phyloP scores from a whole-genome alignment of 768 basidiomycete species.

The Trametes punicea region DNA sequence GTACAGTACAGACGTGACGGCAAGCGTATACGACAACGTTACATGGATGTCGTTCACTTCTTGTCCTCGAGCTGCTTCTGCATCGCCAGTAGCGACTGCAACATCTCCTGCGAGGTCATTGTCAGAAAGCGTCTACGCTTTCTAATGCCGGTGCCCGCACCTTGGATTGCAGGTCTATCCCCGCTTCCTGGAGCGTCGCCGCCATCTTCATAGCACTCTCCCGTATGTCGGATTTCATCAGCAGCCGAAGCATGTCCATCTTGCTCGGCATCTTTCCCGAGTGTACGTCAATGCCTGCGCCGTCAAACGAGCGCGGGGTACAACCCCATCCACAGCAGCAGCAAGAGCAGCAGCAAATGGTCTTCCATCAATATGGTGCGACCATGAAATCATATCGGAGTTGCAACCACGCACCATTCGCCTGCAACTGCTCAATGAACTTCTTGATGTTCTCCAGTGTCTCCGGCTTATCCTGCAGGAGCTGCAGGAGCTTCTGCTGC shows the following conservation, averaged over 20 bases:
- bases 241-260: constrained; percentile 15
- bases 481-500: constrained; percentile 18
- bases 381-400: background rate
- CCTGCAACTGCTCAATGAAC: constrained; percentile 11
- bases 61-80: constrained; percentile 8
- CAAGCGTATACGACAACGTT: background rate
- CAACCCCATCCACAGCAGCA: background rate
- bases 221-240: constrained; percentile 16
- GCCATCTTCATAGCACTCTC: constrained; percentile 20
- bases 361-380: background rate
- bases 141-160: background rate
- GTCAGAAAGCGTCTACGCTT: background rate
- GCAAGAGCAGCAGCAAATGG: background rate
- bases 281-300: constrained; percentile 8
- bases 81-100: constrained; percentile 18
- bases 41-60: background rate
- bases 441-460: constrained; percentile 17
- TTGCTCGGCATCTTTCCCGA: constrained; percentile 19
- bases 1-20: background rate
- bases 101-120: background rate
- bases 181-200: constrained; percentile 15
- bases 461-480: constrained; percentile 18
- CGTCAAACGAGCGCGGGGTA: background rate
- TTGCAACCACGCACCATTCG: constrained; percentile 12
- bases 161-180: constrained; percentile 13